Percentiles rank a stretch among this genome's conserved stretches.
phyloP scores from a whole-genome alignment of 495 filamentous ascomycete species.

The Sphaerosporella brunnea region DNA sequence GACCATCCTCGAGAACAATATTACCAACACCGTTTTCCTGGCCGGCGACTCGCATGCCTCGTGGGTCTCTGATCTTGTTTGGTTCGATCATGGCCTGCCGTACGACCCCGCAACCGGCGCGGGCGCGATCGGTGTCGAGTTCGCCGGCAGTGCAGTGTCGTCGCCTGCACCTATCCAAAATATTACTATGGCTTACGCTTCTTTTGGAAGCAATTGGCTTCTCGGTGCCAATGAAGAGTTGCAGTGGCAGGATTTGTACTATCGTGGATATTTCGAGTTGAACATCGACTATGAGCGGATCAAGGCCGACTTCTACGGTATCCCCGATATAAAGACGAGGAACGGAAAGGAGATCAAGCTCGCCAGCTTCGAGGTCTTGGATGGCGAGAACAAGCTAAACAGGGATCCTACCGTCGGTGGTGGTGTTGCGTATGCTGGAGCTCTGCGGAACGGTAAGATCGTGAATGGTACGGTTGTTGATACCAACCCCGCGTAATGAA shows the following conservation, averaged over 20 bases:
- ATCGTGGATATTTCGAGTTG: constrained; percentile 46
- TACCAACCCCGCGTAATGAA: no score
- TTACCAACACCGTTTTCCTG: constrained; percentile 49
- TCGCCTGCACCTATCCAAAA: constrained; percentile 34
- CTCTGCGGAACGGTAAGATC: constrained; percentile 29
- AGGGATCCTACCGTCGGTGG: no score
- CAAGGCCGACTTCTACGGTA: constrained; percentile 39
- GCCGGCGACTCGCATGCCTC: constrained; percentile 46
- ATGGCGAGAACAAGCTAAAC: constrained; percentile 41
- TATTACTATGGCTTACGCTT: constrained; percentile 30
- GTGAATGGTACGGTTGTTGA: not conserved
- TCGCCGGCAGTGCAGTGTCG: constrained; percentile 44
- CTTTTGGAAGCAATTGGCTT: constrained; percentile 29
- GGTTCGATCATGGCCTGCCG: constrained; percentile 50
- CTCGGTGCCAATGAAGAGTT: constrained; percentile 38
- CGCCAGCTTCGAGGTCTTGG: constrained; percentile 42
- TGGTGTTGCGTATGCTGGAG: constrained; percentile 30
- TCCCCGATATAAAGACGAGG: constrained; percentile 30
- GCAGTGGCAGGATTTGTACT: constrained; percentile 52
- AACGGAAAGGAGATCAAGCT: constrained; percentile 38
- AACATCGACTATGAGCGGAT: constrained; percentile 33
- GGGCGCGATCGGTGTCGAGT: constrained; percentile 55
- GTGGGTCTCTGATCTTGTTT: constrained; percentile 48
- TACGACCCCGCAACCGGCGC: constrained; percentile 33
- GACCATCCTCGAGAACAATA: constrained; percentile 41